Conservation (phyloP, 225 moss, liverwort and hornwort genomes). For the Pleurozium schreberi region DNA sequence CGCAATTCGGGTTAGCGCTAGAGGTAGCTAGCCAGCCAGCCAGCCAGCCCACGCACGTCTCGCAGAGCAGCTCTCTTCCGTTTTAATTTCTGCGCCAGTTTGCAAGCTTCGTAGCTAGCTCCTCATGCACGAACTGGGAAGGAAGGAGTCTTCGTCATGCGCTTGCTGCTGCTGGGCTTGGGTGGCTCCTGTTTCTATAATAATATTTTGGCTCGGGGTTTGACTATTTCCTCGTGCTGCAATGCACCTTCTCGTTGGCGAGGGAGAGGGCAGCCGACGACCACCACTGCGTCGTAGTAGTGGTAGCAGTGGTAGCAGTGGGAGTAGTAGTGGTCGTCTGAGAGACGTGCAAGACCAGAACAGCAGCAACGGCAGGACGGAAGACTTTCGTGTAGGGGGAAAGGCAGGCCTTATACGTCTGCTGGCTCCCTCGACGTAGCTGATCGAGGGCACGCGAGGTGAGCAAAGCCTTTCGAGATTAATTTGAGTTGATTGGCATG, state of each 20-base stretch:
- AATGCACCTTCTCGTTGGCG: not conserved
- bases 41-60: not conserved
- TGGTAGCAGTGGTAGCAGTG: not conserved
- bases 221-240: slow-evolving; percentile 13
- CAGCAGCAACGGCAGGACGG: not conserved
- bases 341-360: not conserved
- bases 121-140: not conserved
- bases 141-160: not conserved
- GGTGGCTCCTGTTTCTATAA: not conserved
- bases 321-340: not conserved
- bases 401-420: not conserved
- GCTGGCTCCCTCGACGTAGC: not conserved
- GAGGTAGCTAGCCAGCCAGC: not conserved
- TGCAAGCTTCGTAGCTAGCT: not conserved
- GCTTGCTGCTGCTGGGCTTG: not conserved
- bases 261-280: not conserved
- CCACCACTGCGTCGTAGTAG: not conserved
- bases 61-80: not conserved
- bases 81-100: not conserved
- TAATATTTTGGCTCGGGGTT: not conserved
- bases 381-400: not conserved
- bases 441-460: not conserved
- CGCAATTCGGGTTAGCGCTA: not conserved
- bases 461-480: not conserved
- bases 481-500: not conserved